Base-by-base conservation (phyloP, 2,329 filamentous ascomycete genomes). In the Apiospora koreana region DNA sequence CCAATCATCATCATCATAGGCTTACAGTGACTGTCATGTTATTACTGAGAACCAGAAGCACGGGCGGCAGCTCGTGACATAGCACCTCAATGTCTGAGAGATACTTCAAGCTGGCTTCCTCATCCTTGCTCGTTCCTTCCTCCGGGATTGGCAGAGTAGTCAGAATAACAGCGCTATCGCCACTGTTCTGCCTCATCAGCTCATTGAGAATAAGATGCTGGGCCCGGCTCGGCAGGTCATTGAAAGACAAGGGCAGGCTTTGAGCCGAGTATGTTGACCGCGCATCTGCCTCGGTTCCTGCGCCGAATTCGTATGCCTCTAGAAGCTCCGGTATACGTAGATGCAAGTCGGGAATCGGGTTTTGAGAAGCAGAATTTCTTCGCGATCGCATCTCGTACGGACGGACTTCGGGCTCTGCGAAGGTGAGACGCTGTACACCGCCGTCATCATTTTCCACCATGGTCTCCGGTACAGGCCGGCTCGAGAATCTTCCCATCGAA, bases 141-240 rank as follows among this genome's bases (percentile, higher is more conserved):
- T 91, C 85, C 0, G 94, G 94, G 68, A 94, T 93, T 1, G 94
- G 94, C 48, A 97, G 82, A 31, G 94, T 97, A 1, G 92, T 97
- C 75, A 97, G 91, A 21, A 96, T 81, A 0, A 97, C 93, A 0
- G 93, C 93, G 1, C 94, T 94, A 25, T 93, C 86, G 48, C 80
- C 79, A 74, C 91, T 93, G 72, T 94, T 84, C 71, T 86, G 85
- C 3, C 87, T 85, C 83, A 97, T 94, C 73, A 97, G 83, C 79
- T 97, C 94, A 78, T 97, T 97, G 21, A 97, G 82, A 38, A 97
- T 95, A 45, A 97, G 82, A 79, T 97, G 93, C 79, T 97, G 94
- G 1, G 94, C 94, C 21, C 93, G 89, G 75, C 92, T 93, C 0
- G 94, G 94, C 4, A 97, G 83, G 76, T 97, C 93, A 75, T 97